Evolutionary conservation across 306 rosid species (phyloP), one percentile per base, ranked within the genome.

Genomic region (Cicer chorassanicum): DNA sequence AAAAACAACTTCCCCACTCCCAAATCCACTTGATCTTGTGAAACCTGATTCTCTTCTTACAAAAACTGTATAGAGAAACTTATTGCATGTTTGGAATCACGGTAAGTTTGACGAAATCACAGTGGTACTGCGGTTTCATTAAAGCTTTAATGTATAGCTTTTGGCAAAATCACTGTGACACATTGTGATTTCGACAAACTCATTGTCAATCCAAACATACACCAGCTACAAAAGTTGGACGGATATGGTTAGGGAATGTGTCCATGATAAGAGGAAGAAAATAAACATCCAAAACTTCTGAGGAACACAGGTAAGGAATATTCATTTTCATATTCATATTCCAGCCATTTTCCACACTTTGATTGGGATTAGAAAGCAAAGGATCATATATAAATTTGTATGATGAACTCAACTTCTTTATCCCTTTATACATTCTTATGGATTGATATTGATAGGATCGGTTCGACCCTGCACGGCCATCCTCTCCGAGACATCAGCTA

Each of bases 401-500:
- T 83, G 70, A 29, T 38, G 65, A 60, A 57, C 77, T 50, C 76
- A 53, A 50, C 83, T 84, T 84, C 78, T 60, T 60, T 56, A 72
- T 74, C 79, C 81, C 79, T 81, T 78, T 59, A 24, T 36, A 69
- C 73, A 78, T 72, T 61, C 75, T 78, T 85, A 91, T 14, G 71
- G 83, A 65, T 84, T 81, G 82, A 92, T 81, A 13, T 81, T 79
- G 82, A 92, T 83, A 13, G 89, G 90, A 74, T 86, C 96, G 0
- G 89, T 86, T 72, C 82, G 83, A 65, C 88, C 97, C 84, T 81
- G 96, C 83, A 89, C 93, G 0, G 99, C 99, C 97, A 92, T 92
- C 80, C 99, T 84, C 89, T 95, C 98, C 0, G 99, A 95, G 82
- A 95, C 98, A 74, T 90, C 96, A n/a, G 97, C 93, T 85, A 95